Base-by-base conservation (phyloP, 2,329 filamentous ascomycete genomes). In the Neofusicoccum sp. region DNA sequence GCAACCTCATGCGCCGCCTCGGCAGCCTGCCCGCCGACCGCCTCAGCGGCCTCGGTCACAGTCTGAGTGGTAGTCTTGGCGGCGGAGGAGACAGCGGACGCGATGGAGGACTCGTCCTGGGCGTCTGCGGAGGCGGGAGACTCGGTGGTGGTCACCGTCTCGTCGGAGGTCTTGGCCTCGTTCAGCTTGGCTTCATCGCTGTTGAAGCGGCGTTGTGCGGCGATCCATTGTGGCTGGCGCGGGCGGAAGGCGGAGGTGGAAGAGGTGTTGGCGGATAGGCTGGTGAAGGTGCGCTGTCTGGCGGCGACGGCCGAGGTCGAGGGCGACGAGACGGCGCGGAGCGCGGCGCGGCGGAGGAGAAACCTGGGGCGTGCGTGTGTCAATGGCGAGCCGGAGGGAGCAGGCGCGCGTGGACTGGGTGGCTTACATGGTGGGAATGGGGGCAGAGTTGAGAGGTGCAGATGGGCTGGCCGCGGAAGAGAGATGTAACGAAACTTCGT, bases 321-420 rank as follows among this genome's bases (percentile, higher is more conserved):
- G 34, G 79, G 20, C 20, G 20, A 75, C 26, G 79, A 75, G 61
- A 85, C 68, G 51, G 84, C 79, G 69, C 84, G 82, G 69, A 80
- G 76, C 66, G 84, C 83, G 65, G 81, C 77, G 68, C 82, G 83
- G 63, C 84, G 83, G 66, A 88, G 75, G 65, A 78, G 77, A 75
- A 80, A 82, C 84, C 84, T 87, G 64, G 28, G 28, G 28, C 30
- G n/a, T 11, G 7, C 5, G 2, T 7, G 4, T 3, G 38, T 56
- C 51, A 56, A 41, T 41, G 14, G n/a, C 20, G 11, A 36, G 20
- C 16, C 9, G 12, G 38, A 33, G 4, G 26, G 5, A 8, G 6
- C 36, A n/a, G n/a, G 2, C 9, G 6, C 30, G 7, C 20, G 2
- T n/a, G 38, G 5, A 12, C 6, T 6, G 8, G 20, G 28, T 12